Conservation (phyloP, 768 basidiomycete genomes). For the Cystobasidiopsis lactophilus region DNA sequence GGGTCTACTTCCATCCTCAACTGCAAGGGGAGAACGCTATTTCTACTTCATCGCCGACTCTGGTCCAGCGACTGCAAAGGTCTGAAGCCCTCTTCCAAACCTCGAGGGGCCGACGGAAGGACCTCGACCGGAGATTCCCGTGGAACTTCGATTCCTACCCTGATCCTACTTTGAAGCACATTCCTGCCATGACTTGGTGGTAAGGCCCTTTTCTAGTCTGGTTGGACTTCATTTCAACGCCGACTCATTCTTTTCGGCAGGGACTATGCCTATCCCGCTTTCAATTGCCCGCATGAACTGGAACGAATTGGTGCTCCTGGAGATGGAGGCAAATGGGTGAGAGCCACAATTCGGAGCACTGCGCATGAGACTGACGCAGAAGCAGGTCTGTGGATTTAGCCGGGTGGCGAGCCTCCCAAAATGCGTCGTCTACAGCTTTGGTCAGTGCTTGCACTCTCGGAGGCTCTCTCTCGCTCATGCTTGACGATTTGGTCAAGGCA, state of each 20-base stretch:
- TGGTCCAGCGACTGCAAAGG: slow-evolving; percentile 2
- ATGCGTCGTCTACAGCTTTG: slow-evolving; percentile 11
- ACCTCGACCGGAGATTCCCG: not conserved
- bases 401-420: slow-evolving; percentile 1
- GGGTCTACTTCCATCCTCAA: no score
- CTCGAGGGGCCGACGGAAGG: not conserved
- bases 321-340: slow-evolving; percentile 11
- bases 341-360: no score
- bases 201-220: not conserved
- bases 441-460: not conserved
- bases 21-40: no score
- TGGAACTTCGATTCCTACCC: not conserved
- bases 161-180: not conserved
- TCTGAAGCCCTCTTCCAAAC: slow-evolving; percentile 4
- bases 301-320: slow-evolving; percentile 5
- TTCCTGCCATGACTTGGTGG: not conserved
- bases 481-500: not conserved
- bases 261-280: slow-evolving; percentile 14
- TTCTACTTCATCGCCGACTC: not conserved
- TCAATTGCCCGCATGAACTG: slow-evolving; percentile 11
- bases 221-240: not conserved
- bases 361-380: no score
- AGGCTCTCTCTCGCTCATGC: not conserved
- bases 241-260: slow-evolving; percentile 2
- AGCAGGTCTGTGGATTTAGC: slow-evolving; percentile 8